phyloP scores from a whole-genome alignment of 192 early-diverging fungal species.

The Chytriomyces confervae region DNA sequence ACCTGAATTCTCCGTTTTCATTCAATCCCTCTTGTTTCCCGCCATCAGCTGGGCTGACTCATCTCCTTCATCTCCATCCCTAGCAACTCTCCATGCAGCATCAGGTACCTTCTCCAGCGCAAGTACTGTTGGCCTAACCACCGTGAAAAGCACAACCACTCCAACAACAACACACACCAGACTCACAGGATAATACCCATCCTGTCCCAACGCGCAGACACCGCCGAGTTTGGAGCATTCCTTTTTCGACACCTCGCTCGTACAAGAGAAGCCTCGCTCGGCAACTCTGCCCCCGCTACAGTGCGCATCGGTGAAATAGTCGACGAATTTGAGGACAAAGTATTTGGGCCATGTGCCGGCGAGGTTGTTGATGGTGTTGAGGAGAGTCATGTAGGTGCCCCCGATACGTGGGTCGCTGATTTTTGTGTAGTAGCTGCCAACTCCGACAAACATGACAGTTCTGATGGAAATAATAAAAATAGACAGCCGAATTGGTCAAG shows the following conservation, averaged over 20 bases:
- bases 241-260: constrained; percentile 64
- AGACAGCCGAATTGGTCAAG: background rate
- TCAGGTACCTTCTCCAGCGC: constrained; percentile 49
- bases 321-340: constrained; percentile 91
- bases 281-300: constrained; percentile 61
- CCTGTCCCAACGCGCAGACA: constrained; percentile 68
- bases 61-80: constrained; percentile 57
- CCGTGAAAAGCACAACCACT: constrained; percentile 39
- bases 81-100: constrained; percentile 44
- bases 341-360: constrained; percentile 97
- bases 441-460: constrained; percentile 95
- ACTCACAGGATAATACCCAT: constrained; percentile 89
- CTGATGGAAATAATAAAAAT: constrained; percentile 46
- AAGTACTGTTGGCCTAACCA: constrained; percentile 41
- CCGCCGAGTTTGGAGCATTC: constrained; percentile 71
- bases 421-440: constrained; percentile 93
- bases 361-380: constrained; percentile 95
- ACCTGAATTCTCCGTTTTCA: no score
- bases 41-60: constrained; percentile 12
- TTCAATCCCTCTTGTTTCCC: constrained; percentile 16
- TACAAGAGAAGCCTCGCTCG: constrained; percentile 62
- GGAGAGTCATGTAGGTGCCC: constrained; percentile 67
- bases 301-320: constrained; percentile 81
- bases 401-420: constrained; percentile 95
- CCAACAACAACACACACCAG: constrained; percentile 75